phyloP scores from a whole-genome alignment of 371 early-diverging fungal species.

The Rhizomucor pusillus region DNA sequence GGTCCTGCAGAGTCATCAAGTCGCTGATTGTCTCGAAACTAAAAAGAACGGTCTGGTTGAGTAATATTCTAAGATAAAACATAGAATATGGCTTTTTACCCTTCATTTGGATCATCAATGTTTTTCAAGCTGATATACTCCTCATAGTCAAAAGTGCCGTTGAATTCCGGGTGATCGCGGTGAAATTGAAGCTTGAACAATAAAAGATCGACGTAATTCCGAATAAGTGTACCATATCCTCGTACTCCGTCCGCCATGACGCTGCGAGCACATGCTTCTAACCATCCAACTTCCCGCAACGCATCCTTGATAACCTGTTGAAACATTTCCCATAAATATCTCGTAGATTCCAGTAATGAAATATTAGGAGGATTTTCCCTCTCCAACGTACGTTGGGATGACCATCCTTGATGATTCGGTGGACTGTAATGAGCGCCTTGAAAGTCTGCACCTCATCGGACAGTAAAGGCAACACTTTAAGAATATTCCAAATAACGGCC shows the following conservation, averaged over 20 bases:
- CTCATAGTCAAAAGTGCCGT: slow-evolving; percentile 94
- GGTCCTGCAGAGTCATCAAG: slow-evolving; percentile 86
- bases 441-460: slow-evolving; percentile 93
- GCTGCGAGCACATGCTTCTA: slow-evolving; percentile 66
- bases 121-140: slow-evolving; percentile 93
- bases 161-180: slow-evolving; percentile 88
- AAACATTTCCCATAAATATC: background rate
- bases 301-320: slow-evolving; percentile 73
- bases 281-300: slow-evolving; percentile 65
- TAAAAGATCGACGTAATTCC: slow-evolving; percentile 87
- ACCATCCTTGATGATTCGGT: slow-evolving; percentile 94
- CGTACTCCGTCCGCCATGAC: slow-evolving; percentile 58
- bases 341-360: background rate
- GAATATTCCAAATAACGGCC: slow-evolving; percentile 81
- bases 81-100: slow-evolving; percentile 47
- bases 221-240: slow-evolving; percentile 89
- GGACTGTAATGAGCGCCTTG: slow-evolving; percentile 92
- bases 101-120: slow-evolving; percentile 97
- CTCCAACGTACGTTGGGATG: slow-evolving; percentile 69
- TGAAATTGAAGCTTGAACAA: slow-evolving; percentile 92
- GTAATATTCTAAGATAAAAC: background rate
- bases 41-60: background rate
- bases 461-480: slow-evolving; percentile 84
- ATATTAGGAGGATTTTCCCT: background rate
- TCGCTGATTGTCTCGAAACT: slow-evolving; percentile 94